Percentiles rank a stretch among this genome's conserved stretches.
phyloP scores from a whole-genome alignment of 768 basidiomycete species.

The Tubosaeta brunneosetosa region DNA sequence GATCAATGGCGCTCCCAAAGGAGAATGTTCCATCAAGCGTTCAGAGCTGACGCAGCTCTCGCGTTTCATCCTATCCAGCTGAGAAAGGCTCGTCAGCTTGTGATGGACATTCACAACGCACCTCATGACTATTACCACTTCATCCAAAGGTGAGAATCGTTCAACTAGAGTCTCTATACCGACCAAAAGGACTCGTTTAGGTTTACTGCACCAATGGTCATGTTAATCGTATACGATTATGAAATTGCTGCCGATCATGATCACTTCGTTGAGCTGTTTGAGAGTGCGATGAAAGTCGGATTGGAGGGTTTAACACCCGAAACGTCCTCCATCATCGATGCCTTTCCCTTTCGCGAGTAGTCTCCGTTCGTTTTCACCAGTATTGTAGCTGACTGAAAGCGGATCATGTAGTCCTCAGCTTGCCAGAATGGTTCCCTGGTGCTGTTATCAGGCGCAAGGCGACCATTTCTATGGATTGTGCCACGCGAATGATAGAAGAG shows the following conservation, averaged over 20 bases:
- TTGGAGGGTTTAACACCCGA: constrained; percentile 17
- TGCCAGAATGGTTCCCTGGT: too few species aligned
- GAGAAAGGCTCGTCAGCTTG: constrained; percentile 4
- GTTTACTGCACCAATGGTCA: constrained; percentile 32
- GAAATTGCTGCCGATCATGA: constrained; percentile 34
- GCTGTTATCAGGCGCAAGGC: too few species aligned
- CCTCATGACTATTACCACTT: neutral
- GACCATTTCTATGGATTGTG: too few species aligned
- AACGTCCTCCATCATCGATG: constrained; percentile 8
- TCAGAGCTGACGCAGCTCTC: constrained; percentile 14
- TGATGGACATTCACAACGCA: neutral
- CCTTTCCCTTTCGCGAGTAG: constrained; percentile 16
- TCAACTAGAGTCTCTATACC: neutral
- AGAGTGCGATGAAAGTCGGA: constrained; percentile 25
- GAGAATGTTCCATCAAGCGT: constrained; percentile 22
- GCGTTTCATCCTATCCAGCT: constrained; percentile 16
- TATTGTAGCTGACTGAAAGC: too few species aligned
- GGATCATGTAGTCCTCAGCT: too few species aligned
- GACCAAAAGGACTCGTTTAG: constrained; percentile 12
- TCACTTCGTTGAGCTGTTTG: constrained; percentile 35
- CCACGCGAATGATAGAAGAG: too few species aligned
- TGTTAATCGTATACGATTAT: constrained; percentile 40
- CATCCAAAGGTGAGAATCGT: constrained; percentile 9
- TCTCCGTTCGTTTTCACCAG: too few species aligned
- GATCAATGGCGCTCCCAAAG: constrained; percentile 23